Conservation (phyloP, 345 rosid species). For the Citrus sp. region DNA sequence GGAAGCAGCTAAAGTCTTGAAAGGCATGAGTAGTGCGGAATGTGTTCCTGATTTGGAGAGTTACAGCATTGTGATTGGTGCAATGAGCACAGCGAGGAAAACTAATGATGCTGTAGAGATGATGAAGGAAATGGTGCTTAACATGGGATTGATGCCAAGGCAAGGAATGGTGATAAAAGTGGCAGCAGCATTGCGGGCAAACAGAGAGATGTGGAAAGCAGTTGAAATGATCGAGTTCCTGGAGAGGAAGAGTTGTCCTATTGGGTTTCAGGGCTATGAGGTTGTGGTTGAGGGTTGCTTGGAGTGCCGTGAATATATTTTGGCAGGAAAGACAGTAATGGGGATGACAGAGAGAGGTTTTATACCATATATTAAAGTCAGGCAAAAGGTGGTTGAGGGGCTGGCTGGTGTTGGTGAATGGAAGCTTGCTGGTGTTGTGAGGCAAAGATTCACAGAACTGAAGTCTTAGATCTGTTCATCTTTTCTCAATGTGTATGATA, state of each 20-base stretch:
- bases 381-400: conserved; percentile 73
- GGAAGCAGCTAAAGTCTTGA: conserved; percentile 66
- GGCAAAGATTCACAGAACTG: conserved; percentile 60
- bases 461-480: conserved; percentile 38
- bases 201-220: conserved; percentile 63
- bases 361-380: conserved; percentile 66
- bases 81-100: conserved; percentile 57
- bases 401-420: conserved; percentile 53
- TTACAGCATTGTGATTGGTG: conserved; percentile 45
- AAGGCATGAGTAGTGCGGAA: conserved; percentile 50
- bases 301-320: conserved; percentile 53
- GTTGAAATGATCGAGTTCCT: conserved; percentile 67
- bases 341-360: conserved; percentile 73
- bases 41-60: conserved; percentile 77
- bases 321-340: conserved; percentile 71
- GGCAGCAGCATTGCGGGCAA: conserved; percentile 53
- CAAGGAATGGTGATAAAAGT: conserved; percentile 57
- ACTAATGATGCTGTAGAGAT: conserved; percentile 49
- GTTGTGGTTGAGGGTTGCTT: conserved; percentile 61
- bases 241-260: conserved; percentile 49
- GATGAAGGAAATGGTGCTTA: conserved; percentile 71
- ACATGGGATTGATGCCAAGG: conserved; percentile 59
- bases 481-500: neutral
- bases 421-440: conserved; percentile 62
- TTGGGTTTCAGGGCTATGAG: conserved; percentile 69